Percentiles rank a stretch among this genome's conserved stretches.
Evolutionary conservation across 2,329 filamentous ascomycete genomes (phyloP).

Genomic region (Monosporascus sp.): DNA sequence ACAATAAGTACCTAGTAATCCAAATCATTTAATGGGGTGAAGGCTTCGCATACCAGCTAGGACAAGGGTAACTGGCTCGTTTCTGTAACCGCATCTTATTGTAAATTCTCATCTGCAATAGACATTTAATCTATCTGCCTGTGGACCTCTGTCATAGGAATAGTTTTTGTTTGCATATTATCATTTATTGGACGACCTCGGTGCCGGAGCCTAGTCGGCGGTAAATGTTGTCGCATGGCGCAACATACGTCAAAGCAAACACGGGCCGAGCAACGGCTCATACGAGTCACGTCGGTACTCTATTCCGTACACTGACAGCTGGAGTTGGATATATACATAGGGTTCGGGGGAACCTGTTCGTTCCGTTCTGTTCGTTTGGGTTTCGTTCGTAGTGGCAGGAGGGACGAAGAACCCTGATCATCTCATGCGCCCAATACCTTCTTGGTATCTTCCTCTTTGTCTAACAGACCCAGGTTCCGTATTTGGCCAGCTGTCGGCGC

Average conservation of each 20-base stretch:
- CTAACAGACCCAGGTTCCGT: constrained; percentile 76
- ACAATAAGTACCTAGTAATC: no score
- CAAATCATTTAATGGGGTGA: no score
- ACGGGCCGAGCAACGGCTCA: not conserved
- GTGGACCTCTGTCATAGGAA: no score
- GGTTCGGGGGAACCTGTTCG: constrained; percentile 4
- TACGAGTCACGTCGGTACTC: constrained; percentile 1
- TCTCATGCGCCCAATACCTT: constrained; percentile 40
- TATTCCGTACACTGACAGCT: constrained; percentile 12
- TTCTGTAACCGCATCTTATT: no score
- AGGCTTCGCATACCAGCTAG: no score
- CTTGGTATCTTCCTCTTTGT: constrained; percentile 75
- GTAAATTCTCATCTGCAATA: no score
- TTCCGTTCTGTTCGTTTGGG: not conserved
- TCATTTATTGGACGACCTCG: no score
- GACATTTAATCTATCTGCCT: no score
- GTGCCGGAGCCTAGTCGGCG: no score
- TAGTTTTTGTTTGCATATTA: no score
- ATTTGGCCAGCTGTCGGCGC: constrained; percentile 81
- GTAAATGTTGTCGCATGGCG: no score
- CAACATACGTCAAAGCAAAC: not conserved
- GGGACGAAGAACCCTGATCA: constrained; percentile 5
- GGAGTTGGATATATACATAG: constrained; percentile 18
- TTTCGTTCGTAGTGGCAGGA: not conserved
- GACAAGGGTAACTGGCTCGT: no score